Base-by-base conservation (phyloP, 441 rosid species). In the Corymbia citriodora region DNA sequence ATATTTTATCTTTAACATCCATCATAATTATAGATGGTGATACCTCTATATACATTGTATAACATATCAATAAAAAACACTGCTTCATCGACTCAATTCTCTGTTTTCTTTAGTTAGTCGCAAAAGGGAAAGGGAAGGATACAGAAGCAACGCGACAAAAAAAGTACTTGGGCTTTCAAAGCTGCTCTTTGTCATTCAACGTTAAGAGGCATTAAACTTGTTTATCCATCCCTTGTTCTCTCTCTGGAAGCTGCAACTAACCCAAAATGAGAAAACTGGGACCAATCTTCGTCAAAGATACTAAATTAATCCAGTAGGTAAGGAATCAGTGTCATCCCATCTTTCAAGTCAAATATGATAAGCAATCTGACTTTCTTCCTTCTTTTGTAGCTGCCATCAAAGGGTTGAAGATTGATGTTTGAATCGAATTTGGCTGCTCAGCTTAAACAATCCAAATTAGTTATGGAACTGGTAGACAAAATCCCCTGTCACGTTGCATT, bases 341-440 rank as follows among this genome's bases (percentile, higher is more conserved):
- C n/a, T 12, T 79, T 79, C 52, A 23, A 45, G 52, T 79, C n/a
- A 45, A 79, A 79, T 61, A 82, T 55, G 59, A 87, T 45, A 5
- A 36, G 92, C 54, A 53, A 91, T 63, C 89, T 54, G 91, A 72
- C 90, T 88, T 59, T 90, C 89, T 89, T 81, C 79, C 36, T 88
- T 68, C 65, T 27, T 91, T 31, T 45, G 29, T 87, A 36, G 27
- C 54, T 31, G 87, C 91, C 74, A 89, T 70, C 50, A 89, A n/a
- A 52, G 40, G 40, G 83, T 61, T 79, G 27, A 25, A 25, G 65
- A 48, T 23, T 89, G 91, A 90, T 70, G 72, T 52, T 50, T 33
- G 68, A 88, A 53, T 87, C 48, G 7, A 54, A 55, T 83, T 85
- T 36, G 87, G 36, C 55, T 15, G 52, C 55, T 29, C 33, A 45